A percentile compares a stretch with the other conserved stretches of the same genome.
Evolutionary conservation across 495 filamentous ascomycete species (phyloP).

Genomic region (Cetradonia linearis): DNA sequence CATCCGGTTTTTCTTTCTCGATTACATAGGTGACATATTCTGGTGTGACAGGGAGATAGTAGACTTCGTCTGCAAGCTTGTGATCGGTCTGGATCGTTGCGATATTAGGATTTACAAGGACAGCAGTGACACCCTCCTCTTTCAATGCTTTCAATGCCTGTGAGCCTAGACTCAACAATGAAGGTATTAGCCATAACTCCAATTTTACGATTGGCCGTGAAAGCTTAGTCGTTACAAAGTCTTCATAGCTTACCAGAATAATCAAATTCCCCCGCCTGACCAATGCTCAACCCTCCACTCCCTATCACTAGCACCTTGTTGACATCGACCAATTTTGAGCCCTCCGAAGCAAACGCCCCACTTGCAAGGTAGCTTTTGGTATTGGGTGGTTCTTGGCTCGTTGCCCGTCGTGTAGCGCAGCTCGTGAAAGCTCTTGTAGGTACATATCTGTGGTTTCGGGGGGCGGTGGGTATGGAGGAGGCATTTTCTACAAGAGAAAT

Average conservation of each 20-base stretch:
- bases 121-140: constrained; percentile 86
- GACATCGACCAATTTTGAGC: constrained; percentile 53
- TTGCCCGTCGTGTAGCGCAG: constrained; percentile 2
- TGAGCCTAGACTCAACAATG: constrained; percentile 50
- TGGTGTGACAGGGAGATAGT: constrained; percentile 93
- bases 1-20: constrained; percentile 80
- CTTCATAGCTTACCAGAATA: constrained; percentile 63
- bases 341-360: constrained; percentile 7
- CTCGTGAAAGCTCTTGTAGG: constrained; percentile 6
- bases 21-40: constrained; percentile 98
- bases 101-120: constrained; percentile 98
- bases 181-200: background rate
- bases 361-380: constrained; percentile 8
- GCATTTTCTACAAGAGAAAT: background rate
- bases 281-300: constrained; percentile 88
- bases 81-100: constrained; percentile 98
- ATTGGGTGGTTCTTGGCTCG: constrained; percentile 13
- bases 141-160: constrained; percentile 94
- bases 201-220: background rate
- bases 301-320: constrained; percentile 94
- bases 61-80: constrained; percentile 93
- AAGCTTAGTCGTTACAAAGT: background rate
- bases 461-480: background rate
- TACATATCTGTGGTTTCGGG: background rate
- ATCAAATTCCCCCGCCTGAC: constrained; percentile 93